Conservation (phyloP, 768 basidiomycete species). For the Russula foetens region DNA sequence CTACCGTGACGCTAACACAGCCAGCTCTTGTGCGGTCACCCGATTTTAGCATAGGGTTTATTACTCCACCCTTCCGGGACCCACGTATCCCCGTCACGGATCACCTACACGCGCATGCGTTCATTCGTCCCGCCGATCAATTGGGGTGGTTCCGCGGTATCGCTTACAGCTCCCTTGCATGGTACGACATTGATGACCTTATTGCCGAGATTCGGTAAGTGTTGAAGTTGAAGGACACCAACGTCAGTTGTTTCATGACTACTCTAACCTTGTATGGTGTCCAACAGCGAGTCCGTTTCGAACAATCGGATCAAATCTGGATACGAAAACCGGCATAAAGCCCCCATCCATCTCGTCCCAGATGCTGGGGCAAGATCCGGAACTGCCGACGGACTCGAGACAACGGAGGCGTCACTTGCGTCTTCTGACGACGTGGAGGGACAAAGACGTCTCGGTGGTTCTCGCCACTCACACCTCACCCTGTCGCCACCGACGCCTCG, state of each 20-base stretch:
- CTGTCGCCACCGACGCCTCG: neutral
- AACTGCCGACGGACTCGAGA: conserved; percentile 56
- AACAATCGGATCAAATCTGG: conserved; percentile 84
- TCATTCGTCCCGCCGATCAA: conserved; percentile 53
- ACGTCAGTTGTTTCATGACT: neutral
- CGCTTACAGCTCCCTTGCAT: conserved; percentile 59
- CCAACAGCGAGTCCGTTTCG: conserved; percentile 58
- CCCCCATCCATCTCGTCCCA: conserved; percentile 70
- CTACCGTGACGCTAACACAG: conserved; percentile 15
- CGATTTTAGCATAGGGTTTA: conserved; percentile 61
- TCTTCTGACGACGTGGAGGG: conserved; percentile 24
- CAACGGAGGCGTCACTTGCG: conserved; percentile 43
- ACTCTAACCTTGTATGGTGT: neutral
- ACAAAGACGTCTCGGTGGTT: neutral
- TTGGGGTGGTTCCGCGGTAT: conserved; percentile 68
- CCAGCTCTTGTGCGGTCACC: conserved; percentile 24
- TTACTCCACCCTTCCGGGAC: conserved; percentile 70
- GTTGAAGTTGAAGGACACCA: neutral
- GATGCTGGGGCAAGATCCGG: conserved; percentile 61
- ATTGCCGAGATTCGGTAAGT: conserved; percentile 74
- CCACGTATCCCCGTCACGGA: conserved; percentile 73
- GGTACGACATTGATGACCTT: conserved; percentile 71
- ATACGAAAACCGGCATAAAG: conserved; percentile 42
- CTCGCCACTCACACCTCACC: neutral
- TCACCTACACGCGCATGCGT: conserved; percentile 73